Evolutionary conservation across 1,284 basidiomycete species (phyloP), one percentile per base, ranked within the genome.

Genomic region (Irpex lacteus): DNA sequence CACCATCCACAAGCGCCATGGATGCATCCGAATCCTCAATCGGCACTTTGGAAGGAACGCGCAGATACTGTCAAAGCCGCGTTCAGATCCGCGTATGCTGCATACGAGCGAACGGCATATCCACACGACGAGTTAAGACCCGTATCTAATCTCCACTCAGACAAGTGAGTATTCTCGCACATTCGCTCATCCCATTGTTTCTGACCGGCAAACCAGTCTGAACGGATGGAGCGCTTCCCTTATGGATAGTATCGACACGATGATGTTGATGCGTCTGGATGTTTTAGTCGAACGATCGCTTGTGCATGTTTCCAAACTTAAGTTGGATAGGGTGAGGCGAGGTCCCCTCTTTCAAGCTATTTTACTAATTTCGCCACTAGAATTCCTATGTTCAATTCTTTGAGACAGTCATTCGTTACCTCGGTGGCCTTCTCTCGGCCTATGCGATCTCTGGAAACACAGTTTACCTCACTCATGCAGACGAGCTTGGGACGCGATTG

Each of bases 211-310:
- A 3, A 11, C 8, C 47, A 87, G 85, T 67, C 84, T 87, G 70
- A 87, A 88, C 70, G 87, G 90, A 44, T 95, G 92, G 92, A 90
- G 90, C 49, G 85, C 92, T 0, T 88, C 90, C 0, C 82, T 92
- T 57, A 83, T 91, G 64, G 89, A 91, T 70, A 82, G 85, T 1
- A 79, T 94, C 59, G 91, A 94, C 72, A 94, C 92, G 0, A 85
- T 95, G 73, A 85, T 90, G 70, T 78, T 91, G 66, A 86, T 91
- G 83, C 85, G 81, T 56, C 77, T 90, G 9, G 77, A 84, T 19
- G 81, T 87, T n/a, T 87, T 93, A 70, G 93, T 91, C 75, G 78
- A 84, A 47, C 78, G 84, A 8, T 86, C 89, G 2, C 77, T 92
- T 1, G 75, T 83, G 7, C 80, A 88, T 65, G 80, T 94, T 11